Base-by-base conservation (phyloP, 2,329 filamentous ascomycete species). In the Pestalotiopsis fici region DNA sequence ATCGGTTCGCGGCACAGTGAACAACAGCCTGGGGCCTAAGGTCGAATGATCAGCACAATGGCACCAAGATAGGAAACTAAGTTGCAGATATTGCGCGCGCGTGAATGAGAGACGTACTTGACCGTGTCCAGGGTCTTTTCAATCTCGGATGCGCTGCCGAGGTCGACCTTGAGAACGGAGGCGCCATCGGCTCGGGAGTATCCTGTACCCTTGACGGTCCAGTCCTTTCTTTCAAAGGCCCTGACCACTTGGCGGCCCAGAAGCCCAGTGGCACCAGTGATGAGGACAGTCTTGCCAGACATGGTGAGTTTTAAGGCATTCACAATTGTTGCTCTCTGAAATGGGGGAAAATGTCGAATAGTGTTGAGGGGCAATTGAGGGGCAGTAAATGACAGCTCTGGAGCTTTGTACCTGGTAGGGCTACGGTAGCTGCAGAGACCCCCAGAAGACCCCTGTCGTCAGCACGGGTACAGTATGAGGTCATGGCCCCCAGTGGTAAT, bases 1-100 rank as follows among this genome's bases (percentile, higher is more conserved):
- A 97, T 69, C 93, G 90, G 79, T 97, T 95, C 59, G 94, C 94
- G 54, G 94, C 95, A 94, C 93, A 95, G 78, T 97, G 94, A 43
- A 97, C 87, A 57, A 97, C 89, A 64, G 92, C 93, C 69, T 91
- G 82, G 6, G 93, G 93, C 75, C 92, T 93, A 75, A 25, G 23
- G 23, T 57, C 1, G n/a, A 64, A 31, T 2, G 18, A 18, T 55
- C 43, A 31, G 50, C n/a, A 27, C 28, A 18, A 23, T 5, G 6
- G 27, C 43, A n/a, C 21, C 21, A 12, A 27, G 21, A 2, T 57
- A 57, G 23, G 1, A 35, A 37, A 18, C 7, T 15, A 12, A 31
- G 5, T 11, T 18, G 5, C 15, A 37, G 13, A 7, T 39, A 50
- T 50, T 18, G 15, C 18, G n/a, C 6, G 43, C 43, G 43, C 9